Evolutionary conservation across 305 asterid genomes (phyloP), one percentile per base, ranked within the genome.

Genomic region (Rubia tinctorum): DNA sequence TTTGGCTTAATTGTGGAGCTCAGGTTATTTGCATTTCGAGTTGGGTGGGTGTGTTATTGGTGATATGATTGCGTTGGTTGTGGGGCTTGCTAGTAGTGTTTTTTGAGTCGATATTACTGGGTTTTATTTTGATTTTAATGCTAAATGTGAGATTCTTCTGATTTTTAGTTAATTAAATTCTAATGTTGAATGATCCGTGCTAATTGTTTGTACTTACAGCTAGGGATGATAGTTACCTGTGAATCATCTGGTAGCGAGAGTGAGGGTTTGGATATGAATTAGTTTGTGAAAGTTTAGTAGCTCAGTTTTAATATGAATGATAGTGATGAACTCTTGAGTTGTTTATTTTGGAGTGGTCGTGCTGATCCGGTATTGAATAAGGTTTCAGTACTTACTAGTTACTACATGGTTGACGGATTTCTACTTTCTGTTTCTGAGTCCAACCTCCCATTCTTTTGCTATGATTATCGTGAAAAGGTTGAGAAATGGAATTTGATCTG

Each of bases 1-100:
- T 91, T 73, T 77, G 90, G 80, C 80, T 85, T 76, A 88, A 82
- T 77, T 91, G 97, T 75, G 85, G 94, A 73, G 82, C 89, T 83
- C 96, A 90, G 98, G 97, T 93, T 81, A 73, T 25, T 75, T 44
- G 42, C 20, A 39, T 37, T 23, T 20, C 22, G 1, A 18, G 20
- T 1, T n/a, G n/a, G n/a, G n/a, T n/a, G n/a, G n/a, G 17, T 40
- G 8, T 17, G 1, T 40, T 6, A 43, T 20, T 66, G 47, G 18
- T 14, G 44, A 3, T 65, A n/a, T 39, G 11, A 12, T 65, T 65
- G 69, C 56, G 45, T 22, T 12, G 9, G 13, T 1, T 7, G 23
- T n/a, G n/a, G n/a, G n/a, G n/a, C n/a, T n/a, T n/a, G n/a, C n/a
- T n/a, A n/a, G n/a, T n/a, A n/a, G n/a, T 34, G 15, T 60, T 62